Evolutionary conservation across 176 grass and related monocot species (phyloP).

Genomic region (Alloteropsis semialata): DNA sequence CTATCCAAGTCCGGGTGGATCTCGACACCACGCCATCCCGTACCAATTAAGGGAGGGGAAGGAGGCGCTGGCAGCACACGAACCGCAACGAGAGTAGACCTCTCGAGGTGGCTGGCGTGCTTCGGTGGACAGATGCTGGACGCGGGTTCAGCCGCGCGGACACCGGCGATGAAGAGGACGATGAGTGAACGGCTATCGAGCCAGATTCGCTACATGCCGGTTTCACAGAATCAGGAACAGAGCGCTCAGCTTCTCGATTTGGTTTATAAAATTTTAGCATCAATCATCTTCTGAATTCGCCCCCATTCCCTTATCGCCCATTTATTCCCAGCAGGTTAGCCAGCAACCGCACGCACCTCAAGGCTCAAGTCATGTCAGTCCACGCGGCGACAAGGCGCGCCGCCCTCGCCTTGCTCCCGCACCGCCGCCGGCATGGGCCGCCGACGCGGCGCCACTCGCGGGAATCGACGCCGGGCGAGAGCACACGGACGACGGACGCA

Average conservation of each 20-base stretch:
- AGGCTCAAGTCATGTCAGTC: constrained; percentile 23
- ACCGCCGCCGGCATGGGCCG: constrained; percentile 24
- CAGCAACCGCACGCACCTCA: constrained; percentile 43
- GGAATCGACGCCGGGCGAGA: neutral
- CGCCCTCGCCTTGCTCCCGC: neutral
- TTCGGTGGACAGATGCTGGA: neutral
- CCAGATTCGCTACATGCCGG: neutral
- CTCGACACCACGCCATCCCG: neutral
- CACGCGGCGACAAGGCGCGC: constrained; percentile 27
- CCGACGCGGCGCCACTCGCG: neutral
- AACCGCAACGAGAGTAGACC: neutral
- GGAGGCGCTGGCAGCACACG: neutral
- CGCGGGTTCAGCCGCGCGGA: neutral
- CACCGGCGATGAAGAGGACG: neutral
- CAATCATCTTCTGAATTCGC: neutral
- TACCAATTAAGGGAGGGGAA: neutral
- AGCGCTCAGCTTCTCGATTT: neutral
- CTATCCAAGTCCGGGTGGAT: constrained; percentile 10
- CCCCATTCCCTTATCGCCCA: neutral
- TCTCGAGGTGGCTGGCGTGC: neutral
- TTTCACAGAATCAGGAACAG: neutral
- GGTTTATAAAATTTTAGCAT: neutral
- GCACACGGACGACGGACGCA: neutral
- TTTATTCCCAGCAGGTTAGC: neutral
- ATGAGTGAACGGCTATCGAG: neutral